phyloP scores from a whole-genome alignment of 805 yeast species.

The Kluyveromyces nonfermentans region DNA sequence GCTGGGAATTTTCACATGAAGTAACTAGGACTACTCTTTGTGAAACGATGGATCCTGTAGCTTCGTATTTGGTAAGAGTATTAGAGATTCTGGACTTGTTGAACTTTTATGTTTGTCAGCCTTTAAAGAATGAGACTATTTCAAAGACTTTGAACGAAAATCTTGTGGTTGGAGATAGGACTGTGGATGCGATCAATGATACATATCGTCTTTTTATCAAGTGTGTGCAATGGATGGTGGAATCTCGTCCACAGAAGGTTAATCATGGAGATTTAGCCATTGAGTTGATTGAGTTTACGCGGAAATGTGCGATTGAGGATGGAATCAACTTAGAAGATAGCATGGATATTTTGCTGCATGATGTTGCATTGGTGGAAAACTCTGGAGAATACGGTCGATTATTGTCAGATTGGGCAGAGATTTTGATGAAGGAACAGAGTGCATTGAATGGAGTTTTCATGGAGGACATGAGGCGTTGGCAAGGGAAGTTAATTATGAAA shows the following conservation, averaged over 20 bases:
- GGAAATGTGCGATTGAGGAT: slow-evolving; percentile 26
- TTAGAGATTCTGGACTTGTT: slow-evolving; percentile 25
- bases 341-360: slow-evolving; percentile 26
- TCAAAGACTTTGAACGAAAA: slow-evolving; percentile 26
- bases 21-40: slow-evolving; percentile 2
- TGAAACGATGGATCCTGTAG: slow-evolving; percentile 13
- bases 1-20: slow-evolving; percentile 6
- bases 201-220: slow-evolving; percentile 27
- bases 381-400: slow-evolving; percentile 18
- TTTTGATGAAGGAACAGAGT: slow-evolving; percentile 13
- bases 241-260: slow-evolving; percentile 15
- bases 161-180: slow-evolving; percentile 15
- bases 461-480: slow-evolving; percentile 13
- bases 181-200: slow-evolving; percentile 21
- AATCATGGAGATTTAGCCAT: slow-evolving; percentile 7
- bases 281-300: slow-evolving; percentile 25
- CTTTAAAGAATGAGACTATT: slow-evolving; percentile 27
- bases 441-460: slow-evolving; percentile 13
- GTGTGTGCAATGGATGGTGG: slow-evolving; percentile 29
- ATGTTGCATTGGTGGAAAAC: slow-evolving; percentile 19
- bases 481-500: neutral
- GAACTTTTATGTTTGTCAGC: slow-evolving; percentile 25
- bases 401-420: slow-evolving; percentile 20
- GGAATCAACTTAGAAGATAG: slow-evolving; percentile 20
- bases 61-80: slow-evolving; percentile 17